A percentile compares a stretch with the other conserved stretches of the same genome.
Conservation (phyloP, 2,329 filamentous ascomycete genomes). For the Aspergillus clavatus region DNA sequence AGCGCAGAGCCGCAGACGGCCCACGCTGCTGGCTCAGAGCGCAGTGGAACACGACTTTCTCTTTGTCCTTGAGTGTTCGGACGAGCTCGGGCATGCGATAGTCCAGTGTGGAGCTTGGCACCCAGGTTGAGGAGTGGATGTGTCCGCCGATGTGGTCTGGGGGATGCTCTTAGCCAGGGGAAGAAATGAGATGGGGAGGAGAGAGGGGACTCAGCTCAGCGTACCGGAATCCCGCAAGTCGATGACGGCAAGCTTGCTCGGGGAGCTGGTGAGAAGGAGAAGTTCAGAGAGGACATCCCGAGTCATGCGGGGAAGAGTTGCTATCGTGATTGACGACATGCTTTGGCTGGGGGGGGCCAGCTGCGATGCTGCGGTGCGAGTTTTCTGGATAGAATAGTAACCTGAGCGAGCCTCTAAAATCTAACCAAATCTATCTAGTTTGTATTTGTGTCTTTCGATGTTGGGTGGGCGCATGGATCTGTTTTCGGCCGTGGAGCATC, state of each 20-base stretch:
- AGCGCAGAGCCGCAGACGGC: slow-evolving; percentile 75
- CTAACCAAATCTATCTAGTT: background rate
- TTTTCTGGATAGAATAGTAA: no score
- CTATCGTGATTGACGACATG: slow-evolving; percentile 56
- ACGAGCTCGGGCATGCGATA: slow-evolving; percentile 76
- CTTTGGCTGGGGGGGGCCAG: background rate
- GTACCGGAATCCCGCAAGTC: slow-evolving; percentile 82
- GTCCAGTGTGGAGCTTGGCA: slow-evolving; percentile 69
- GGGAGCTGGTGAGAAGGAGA: slow-evolving; percentile 50
- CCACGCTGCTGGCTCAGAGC: slow-evolving; percentile 86
- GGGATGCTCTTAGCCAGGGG: background rate
- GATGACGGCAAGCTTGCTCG: slow-evolving; percentile 62
- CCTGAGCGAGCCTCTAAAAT: no score
- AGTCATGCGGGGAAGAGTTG: slow-evolving; percentile 61
- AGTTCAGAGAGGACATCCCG: slow-evolving; percentile 63
- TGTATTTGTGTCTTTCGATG: background rate
- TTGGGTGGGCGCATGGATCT: background rate
- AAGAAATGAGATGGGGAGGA: background rate
- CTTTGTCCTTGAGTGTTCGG: slow-evolving; percentile 67
- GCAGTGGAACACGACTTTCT: slow-evolving; percentile 91
- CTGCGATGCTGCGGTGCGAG: background rate
- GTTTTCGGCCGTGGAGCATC: background rate
- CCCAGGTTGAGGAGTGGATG: slow-evolving; percentile 71
- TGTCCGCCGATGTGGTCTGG: slow-evolving; percentile 86
- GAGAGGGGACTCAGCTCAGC: slow-evolving; percentile 8